Evolutionary conservation across 2,329 filamentous ascomycete species (phyloP), one percentile per base, ranked within the genome.

Genomic region (Ambrosiella cleistominuta): DNA sequence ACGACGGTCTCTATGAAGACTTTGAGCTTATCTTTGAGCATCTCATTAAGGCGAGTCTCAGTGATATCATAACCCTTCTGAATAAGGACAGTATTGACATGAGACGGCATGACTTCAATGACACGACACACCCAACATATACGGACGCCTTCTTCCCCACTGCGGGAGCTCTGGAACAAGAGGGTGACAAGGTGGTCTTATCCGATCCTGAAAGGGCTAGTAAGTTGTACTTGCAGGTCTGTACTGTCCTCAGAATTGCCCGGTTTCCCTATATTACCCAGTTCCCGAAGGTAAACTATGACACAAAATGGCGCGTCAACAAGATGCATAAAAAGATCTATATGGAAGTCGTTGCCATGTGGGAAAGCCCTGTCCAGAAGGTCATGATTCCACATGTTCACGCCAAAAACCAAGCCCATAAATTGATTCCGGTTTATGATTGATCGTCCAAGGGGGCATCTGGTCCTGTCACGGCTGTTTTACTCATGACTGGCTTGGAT

Each of bases 181-280:
- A 74, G 45, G 84, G 77, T 15, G 73, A 78, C 61, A 75, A 76
- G 0, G 70, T 77, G 44, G 64, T 70, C 7, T 66, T 69, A 1
- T 76, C 74, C 36, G 72, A 82, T 59, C 66, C 66, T 3, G 71
- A 73, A 44, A 73, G 74, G 47, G 82, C 84, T 0, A 78, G 76
- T 3, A 76, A 77, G 40, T 72, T 84, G 15, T 86, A 82, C 67
- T 74, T 86, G n/a, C 80, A 85, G 19, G 82, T 82, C 4, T 84
- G 83, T 19, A 80, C 82, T 35, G 74, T 88, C n/a, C 83, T 86
- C 68, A 77, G 85, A 56, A 88, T 89, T 63, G 76, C 82, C 0
- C 76, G 85, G 13, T 88, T 89, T 65, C 85, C 85, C 2, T 76
- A 77, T 63, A 71, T 77, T 62, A 68, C 70, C 2, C 62, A 66